A percentile compares a stretch with the other conserved stretches of the same genome.
These are phyloP conservation scores for Achaetomium macrosporum DNA, from an alignment of 2,329 filamentous ascomycete genomes.

Conservation along the genomic window DNA sequence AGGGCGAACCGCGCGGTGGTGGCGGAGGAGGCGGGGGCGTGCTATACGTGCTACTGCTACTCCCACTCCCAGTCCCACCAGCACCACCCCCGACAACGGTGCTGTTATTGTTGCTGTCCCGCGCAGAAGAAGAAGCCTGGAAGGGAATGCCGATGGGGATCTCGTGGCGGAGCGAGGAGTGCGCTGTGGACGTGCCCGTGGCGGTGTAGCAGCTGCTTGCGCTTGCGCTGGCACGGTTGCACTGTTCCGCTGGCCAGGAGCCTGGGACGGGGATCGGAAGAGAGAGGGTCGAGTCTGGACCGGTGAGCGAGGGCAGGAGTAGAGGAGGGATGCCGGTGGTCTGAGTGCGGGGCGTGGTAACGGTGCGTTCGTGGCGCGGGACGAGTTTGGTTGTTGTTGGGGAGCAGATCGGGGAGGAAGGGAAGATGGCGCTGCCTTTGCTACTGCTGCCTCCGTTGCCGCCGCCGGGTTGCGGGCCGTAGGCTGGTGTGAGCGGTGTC, in stretches of 20 bases:
- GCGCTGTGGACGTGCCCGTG: slow-evolving; percentile 7
- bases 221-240: slow-evolving; percentile 10
- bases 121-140: too few species aligned
- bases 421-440: slow-evolving; percentile 25
- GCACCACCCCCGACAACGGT: too few species aligned
- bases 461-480: slow-evolving; percentile 17
- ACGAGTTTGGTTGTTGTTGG: slow-evolving; percentile 34
- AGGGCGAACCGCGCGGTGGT: too few species aligned
- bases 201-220: slow-evolving; percentile 8
- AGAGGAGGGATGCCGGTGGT: slow-evolving; percentile 5
- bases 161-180: slow-evolving; percentile 25
- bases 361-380: slow-evolving; percentile 27
- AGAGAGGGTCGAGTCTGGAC: slow-evolving; percentile 1
- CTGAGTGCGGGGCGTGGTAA: slow-evolving; percentile 6
- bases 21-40: too few species aligned
- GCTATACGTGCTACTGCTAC: too few species aligned
- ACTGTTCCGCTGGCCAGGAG: neutral
- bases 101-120: too few species aligned
- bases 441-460: neutral
- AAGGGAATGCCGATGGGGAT: slow-evolving; percentile 4
- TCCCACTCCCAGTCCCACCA: neutral
- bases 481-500: slow-evolving; percentile 28
- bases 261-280: slow-evolving; percentile 12
- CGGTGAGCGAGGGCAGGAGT: neutral
- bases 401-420: slow-evolving; percentile 35